phyloP scores from a whole-genome alignment of 1,284 basidiomycete species.

The Moniliella sp. region DNA sequence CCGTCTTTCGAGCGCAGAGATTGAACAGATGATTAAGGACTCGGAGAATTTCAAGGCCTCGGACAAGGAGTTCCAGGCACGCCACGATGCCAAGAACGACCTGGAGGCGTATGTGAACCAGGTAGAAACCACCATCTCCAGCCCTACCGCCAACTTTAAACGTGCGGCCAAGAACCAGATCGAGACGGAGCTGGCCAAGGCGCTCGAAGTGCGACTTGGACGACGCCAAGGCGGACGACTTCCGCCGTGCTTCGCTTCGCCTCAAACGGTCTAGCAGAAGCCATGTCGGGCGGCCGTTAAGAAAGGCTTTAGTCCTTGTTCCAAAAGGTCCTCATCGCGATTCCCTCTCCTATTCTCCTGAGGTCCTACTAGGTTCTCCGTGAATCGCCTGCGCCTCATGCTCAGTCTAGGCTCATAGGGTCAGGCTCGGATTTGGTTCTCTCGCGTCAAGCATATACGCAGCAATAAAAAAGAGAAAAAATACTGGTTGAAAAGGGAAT shows the following conservation, averaged over 20 bases:
- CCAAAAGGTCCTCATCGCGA: too few relatives aligned
- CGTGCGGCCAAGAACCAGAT: constrained; percentile 29
- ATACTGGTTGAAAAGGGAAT: too few relatives aligned
- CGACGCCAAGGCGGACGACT: constrained; percentile 30
- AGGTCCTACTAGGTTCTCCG: too few relatives aligned
- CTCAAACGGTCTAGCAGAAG: constrained; percentile 31
- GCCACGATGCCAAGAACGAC: constrained; percentile 32
- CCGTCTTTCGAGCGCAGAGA: constrained; percentile 28
- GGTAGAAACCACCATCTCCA: constrained; percentile 30
- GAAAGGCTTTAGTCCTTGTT: too few relatives aligned
- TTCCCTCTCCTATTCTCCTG: too few relatives aligned
- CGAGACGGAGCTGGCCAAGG: constrained; percentile 33
- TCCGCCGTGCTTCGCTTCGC: constrained; percentile 26
- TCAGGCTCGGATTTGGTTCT: too few relatives aligned
- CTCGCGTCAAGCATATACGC: too few relatives aligned
- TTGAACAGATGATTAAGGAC: constrained; percentile 35
- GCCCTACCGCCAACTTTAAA: constrained; percentile 31
- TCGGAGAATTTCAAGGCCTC: constrained; percentile 33
- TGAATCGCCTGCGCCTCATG: too few relatives aligned
- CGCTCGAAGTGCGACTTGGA: constrained; percentile 30
- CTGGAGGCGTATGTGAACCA: constrained; percentile 32
- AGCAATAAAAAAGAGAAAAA: too few relatives aligned
- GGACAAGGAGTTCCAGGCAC: constrained; percentile 33
- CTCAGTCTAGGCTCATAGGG: too few relatives aligned
- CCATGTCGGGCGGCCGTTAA: constrained; percentile 11